Conservation (phyloP, 2,329 filamentous ascomycete genomes). For the Tolypocladium ophioglossoides region DNA sequence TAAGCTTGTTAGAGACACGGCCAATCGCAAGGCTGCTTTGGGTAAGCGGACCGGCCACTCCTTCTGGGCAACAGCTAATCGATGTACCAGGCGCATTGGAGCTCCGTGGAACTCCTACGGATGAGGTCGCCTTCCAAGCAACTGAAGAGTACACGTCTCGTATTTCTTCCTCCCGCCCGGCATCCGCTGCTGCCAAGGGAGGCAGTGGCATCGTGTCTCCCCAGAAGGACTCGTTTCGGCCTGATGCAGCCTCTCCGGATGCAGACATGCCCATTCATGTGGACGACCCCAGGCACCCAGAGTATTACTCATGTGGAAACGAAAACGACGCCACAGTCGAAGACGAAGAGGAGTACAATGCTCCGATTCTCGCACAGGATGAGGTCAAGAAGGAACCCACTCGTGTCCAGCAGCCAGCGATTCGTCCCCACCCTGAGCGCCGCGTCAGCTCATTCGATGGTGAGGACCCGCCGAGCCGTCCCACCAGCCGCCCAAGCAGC, state of each 20-base stretch:
- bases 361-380: conserved; percentile 81
- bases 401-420: conserved; percentile 65
- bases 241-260: conserved; percentile 26
- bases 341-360: conserved; percentile 52
- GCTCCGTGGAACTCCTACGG: conserved; percentile 67
- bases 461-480: conserved; percentile 49
- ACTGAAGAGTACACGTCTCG: conserved; percentile 75
- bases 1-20: conserved; percentile 71
- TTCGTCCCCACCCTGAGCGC: conserved; percentile 62
- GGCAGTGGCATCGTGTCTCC: conserved; percentile 14
- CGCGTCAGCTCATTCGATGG: conserved; percentile 48
- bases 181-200: conserved; percentile 27
- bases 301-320: conserved; percentile 26
- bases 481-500: conserved; percentile 48
- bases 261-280: conserved; percentile 62
- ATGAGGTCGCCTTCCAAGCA: conserved; percentile 83
- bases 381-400: conserved; percentile 68
- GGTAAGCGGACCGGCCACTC: conserved; percentile 1
- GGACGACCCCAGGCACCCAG: conserved; percentile 42
- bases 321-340: conserved; percentile 39
- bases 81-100: conserved; percentile 47
- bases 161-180: conserved; percentile 56
- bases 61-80: conserved; percentile 12
- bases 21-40: conserved; percentile 38
- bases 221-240: conserved; percentile 14